Evolutionary conservation across 208 protist genomes (phyloP), one percentile per base, ranked within the genome.

Genomic region (Balamuthia mandrillaris): DNA sequence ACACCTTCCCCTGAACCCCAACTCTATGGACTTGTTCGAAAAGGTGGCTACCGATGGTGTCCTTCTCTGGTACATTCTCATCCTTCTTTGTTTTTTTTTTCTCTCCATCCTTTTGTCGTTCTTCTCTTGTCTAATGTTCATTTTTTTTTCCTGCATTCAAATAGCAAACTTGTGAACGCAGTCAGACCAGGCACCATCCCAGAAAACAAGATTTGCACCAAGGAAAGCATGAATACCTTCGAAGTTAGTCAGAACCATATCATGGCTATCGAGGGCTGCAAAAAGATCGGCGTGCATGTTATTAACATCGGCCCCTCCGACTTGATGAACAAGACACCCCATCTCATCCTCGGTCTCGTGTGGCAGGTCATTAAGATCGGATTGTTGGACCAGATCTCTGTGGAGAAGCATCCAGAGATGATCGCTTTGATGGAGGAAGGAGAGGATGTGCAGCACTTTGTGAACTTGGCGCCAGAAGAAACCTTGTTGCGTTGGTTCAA

Each of bases 401-500:
- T 93, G 29, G 63, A 47, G 35, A 18, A 58, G 16, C 89, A 94
- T 51, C 91, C 91, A 63, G 90, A 94, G 56, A 66, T 93, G 49
- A 66, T 91, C 63, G 47, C 81, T 70, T 74, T 93, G 16, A 42
- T 94, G 37, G 89, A 93, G 49, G 56, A 90, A 42, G 88, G 90
- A 29, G 91, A 93, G 41, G 65, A 60, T 51, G 29, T 93, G n/a
- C 85, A 93, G 24, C 45, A 87, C n/a, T 86, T 93, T 16, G 37
- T 92, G 31, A 91, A 90, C 18, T 27, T 93, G 18, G 54, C 89
- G 6, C 91, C 90, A 41, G 91, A 93, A 77, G 42, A 92, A 27
- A 88, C 93, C 45, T 58, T 93, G 14, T 35, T 94, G 51, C 87
- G 91, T 56, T 93, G 91, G 91, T 83, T 93, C 1, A 93, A 93